Percentiles rank a stretch among this genome's conserved stretches.
phyloP scores from a whole-genome alignment of 2,329 filamentous ascomycete genomes.

The Drechslerella dactyloides region DNA sequence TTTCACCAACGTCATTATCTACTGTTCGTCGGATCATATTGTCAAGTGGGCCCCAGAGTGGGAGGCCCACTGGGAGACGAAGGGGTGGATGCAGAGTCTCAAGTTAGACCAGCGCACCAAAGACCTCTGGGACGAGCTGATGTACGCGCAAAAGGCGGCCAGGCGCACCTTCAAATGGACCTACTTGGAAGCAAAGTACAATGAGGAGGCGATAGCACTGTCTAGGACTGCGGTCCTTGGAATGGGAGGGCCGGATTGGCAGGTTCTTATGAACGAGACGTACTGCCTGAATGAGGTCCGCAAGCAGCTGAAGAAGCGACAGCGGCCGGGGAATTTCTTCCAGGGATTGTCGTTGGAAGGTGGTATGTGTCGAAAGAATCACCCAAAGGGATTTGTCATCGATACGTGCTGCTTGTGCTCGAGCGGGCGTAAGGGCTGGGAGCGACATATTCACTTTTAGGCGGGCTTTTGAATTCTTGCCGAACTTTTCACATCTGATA shows the following conservation, averaged over 20 bases:
- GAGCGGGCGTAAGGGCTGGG: conserved; percentile 23
- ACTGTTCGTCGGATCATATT: conserved; percentile 30
- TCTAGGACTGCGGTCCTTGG: conserved; percentile 14
- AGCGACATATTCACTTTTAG: conserved; percentile 39
- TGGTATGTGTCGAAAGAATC: conserved; percentile 41
- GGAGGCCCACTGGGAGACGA: conserved; percentile 13
- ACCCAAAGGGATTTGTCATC: conserved; percentile 34
- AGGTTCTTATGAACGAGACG: conserved; percentile 20
- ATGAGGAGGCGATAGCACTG: conserved; percentile 19
- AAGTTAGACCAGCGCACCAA: conserved; percentile 26
- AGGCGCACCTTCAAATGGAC: conserved; percentile 29
- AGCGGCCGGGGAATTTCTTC: conserved; percentile 15
- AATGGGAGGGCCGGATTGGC: conserved; percentile 3
- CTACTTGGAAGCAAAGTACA: conserved; percentile 22
- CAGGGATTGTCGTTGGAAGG: conserved; percentile 38
- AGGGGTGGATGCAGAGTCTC: conserved; percentile 31
- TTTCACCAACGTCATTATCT: conserved; percentile 37
- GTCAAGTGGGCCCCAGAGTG: conserved; percentile 30
- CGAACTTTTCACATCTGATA: no score
- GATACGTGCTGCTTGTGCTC: conserved; percentile 28
- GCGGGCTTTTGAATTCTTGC: no score
- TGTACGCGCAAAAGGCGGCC: conserved; percentile 18
- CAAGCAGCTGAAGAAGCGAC: conserved; percentile 15
- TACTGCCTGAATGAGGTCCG: conserved; percentile 8
- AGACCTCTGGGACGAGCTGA: conserved; percentile 35